phyloP scores from a whole-genome alignment of 2,329 filamentous ascomycete species.

The Colletotrichum caudatum region DNA sequence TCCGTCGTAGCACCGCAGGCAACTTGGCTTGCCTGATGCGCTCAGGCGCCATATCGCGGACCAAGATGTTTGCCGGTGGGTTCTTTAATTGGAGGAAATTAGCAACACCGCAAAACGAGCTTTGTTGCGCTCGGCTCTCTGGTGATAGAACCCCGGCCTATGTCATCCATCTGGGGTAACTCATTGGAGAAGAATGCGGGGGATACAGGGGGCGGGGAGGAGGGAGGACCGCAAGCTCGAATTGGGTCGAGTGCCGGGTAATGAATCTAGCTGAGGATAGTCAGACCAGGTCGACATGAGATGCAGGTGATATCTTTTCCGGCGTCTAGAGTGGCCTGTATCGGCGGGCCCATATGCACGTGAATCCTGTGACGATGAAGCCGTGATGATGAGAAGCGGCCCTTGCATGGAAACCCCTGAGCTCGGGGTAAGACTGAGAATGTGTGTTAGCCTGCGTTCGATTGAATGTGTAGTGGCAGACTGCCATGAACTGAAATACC shows the following conservation, averaged over 20 bases:
- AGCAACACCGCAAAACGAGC: slow-evolving; percentile 16
- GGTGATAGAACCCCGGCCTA: slow-evolving; percentile 12
- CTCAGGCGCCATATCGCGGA: slow-evolving; percentile 1
- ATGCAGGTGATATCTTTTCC: slow-evolving; percentile 21
- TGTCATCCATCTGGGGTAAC: slow-evolving; percentile 14
- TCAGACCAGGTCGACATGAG: neutral
- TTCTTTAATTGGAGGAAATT: slow-evolving; percentile 38
- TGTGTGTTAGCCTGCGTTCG: neutral
- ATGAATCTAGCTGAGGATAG: slow-evolving; percentile 7
- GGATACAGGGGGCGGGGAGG: slow-evolving; percentile 26
- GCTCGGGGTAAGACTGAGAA: neutral
- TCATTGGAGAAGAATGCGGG: slow-evolving; percentile 40
- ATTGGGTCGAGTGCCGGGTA: slow-evolving; percentile 20
- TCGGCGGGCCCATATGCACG: slow-evolving; percentile 1
- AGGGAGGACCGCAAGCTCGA: slow-evolving; percentile 15
- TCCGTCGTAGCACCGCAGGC: neutral
- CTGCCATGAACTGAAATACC: neutral
- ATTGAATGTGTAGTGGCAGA: neutral
- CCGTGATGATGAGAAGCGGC: neutral
- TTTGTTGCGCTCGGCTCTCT: slow-evolving; percentile 15
- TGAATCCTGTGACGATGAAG: slow-evolving; percentile 2
- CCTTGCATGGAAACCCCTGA: neutral
- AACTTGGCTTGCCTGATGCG: neutral
- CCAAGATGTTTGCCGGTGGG: slow-evolving; percentile 5
- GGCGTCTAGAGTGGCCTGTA: neutral